Evolutionary conservation across 352 stramenopile genomes (phyloP).

Genomic region (Thraustochytrium striatum): DNA sequence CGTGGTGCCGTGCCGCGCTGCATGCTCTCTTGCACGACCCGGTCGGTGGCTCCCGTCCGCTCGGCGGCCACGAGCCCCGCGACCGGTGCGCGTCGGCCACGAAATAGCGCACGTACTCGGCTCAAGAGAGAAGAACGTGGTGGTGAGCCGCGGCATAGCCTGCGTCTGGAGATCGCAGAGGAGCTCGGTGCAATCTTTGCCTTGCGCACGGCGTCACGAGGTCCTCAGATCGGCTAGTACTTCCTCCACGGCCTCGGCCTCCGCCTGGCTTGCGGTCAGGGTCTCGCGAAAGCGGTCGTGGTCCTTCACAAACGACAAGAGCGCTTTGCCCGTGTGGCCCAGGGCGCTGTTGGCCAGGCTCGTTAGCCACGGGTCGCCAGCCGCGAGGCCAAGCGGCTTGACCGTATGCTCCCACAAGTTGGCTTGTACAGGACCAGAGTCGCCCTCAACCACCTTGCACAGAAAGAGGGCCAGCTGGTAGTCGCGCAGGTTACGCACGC

Average conservation of each 20-base stretch:
- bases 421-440: not conserved
- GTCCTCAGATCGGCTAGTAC: too few relatives aligned
- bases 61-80: not conserved
- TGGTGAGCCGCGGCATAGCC: not conserved
- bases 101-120: too few relatives aligned
- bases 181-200: too few relatives aligned
- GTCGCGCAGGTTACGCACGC: conserved; percentile 25
- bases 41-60: not conserved
- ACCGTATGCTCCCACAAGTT: conserved; percentile 23
- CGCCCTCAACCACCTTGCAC: conserved; percentile 28
- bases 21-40: conserved; percentile 32
- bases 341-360: conserved; percentile 8
- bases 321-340: not conserved
- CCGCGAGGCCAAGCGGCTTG: conserved; percentile 20
- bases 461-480: conserved; percentile 36
- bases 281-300: not conserved
- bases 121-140: conserved; percentile 27
- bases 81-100: too few relatives aligned
- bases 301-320: conserved; percentile 26
- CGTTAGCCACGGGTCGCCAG: conserved; percentile 2
- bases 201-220: too few relatives aligned
- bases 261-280: too few relatives aligned
- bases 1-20: not conserved
- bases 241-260: too few relatives aligned
- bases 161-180: not conserved